Conservation (phyloP, 1,139 yeast genomes). For the Keqinozyma sinolaborantium region DNA sequence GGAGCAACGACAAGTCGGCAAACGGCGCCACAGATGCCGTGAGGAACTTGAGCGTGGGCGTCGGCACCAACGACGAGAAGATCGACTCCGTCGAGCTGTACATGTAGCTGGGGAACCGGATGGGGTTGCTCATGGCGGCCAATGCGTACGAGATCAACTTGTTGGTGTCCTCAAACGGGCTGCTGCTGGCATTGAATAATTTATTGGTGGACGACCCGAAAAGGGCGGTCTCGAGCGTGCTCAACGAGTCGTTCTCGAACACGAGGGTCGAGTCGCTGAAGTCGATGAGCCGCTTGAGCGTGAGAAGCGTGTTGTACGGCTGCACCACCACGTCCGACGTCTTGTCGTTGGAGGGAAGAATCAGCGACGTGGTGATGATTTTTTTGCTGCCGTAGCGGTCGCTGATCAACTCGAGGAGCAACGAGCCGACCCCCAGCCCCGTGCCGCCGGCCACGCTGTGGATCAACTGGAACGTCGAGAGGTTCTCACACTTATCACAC, state of each 20-base stretch:
- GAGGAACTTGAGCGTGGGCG: slow-evolving; percentile 85
- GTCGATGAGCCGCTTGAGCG: slow-evolving; percentile 77
- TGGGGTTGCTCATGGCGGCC: slow-evolving; percentile 81
- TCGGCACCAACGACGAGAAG: slow-evolving; percentile 78
- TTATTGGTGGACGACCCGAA: slow-evolving; percentile 18
- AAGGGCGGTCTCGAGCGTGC: slow-evolving; percentile 58
- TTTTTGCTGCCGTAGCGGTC: slow-evolving; percentile 82
- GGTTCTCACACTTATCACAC: slow-evolving; percentile 83
- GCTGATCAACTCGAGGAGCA: slow-evolving; percentile 67
- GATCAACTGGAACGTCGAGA: slow-evolving; percentile 84
- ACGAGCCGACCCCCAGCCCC: slow-evolving; percentile 93
- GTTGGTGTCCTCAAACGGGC: slow-evolving; percentile 71
- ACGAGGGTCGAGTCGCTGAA: slow-evolving; percentile 84
- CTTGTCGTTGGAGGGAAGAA: slow-evolving; percentile 73
- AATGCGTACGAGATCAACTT: slow-evolving; percentile 82
- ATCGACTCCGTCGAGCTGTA: slow-evolving; percentile 84
- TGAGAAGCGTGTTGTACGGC: slow-evolving; percentile 85
- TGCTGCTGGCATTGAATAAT: slow-evolving; percentile 8
- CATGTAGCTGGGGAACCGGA: slow-evolving; percentile 89
- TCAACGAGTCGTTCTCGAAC: slow-evolving; percentile 84
- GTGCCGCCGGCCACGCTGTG: slow-evolving; percentile 99
- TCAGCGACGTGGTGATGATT: slow-evolving; percentile 77
- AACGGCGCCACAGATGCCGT: slow-evolving; percentile 89
- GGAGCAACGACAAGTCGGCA: slow-evolving; percentile 22
- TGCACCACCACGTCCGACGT: slow-evolving; percentile 95